Conservation (phyloP, 2,329 filamentous ascomycete genomes). For the Alternaria triticimaculans region DNA sequence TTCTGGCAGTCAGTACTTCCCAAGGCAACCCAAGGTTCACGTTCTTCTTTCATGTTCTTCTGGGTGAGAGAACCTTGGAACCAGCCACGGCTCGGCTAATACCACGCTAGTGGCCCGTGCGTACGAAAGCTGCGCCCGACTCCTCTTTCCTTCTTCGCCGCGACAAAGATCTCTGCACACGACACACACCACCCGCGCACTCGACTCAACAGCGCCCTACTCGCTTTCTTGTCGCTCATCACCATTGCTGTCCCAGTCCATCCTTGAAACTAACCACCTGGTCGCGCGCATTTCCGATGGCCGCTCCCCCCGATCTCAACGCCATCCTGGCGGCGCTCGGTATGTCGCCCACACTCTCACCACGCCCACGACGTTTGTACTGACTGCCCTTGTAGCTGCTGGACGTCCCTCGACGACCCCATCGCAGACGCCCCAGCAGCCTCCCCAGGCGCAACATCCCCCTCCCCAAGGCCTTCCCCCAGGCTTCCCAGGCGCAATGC, state of each 20-base stretch:
- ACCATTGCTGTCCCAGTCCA: not conserved
- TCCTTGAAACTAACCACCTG: constrained; percentile 4
- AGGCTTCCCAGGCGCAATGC: constrained; percentile 53
- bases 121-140: constrained; percentile 10
- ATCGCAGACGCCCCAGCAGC: constrained; percentile 54
- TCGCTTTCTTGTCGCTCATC: not conserved
- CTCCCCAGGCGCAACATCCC: constrained; percentile 48
- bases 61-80: not conserved
- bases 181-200: constrained; percentile 17
- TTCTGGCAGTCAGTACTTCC: too few relatives aligned
- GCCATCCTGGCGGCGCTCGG: constrained; percentile 49
- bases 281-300: constrained; percentile 33
- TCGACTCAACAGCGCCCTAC: constrained; percentile 7
- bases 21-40: too few relatives aligned
- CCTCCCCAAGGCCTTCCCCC: constrained; percentile 53
- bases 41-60: too few relatives aligned
- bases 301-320: constrained; percentile 47
- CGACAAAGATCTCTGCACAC: constrained; percentile 20
- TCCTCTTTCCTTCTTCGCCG: constrained; percentile 23
- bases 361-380: not conserved
- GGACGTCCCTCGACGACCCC: constrained; percentile 56
- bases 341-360: constrained; percentile 22
- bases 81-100: constrained; percentile 8
- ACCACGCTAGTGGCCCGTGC: constrained; percentile 6
- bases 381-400: constrained; percentile 46